Conservation (phyloP, 768 basidiomycete genomes). For the Daedaleopsis nitida region DNA sequence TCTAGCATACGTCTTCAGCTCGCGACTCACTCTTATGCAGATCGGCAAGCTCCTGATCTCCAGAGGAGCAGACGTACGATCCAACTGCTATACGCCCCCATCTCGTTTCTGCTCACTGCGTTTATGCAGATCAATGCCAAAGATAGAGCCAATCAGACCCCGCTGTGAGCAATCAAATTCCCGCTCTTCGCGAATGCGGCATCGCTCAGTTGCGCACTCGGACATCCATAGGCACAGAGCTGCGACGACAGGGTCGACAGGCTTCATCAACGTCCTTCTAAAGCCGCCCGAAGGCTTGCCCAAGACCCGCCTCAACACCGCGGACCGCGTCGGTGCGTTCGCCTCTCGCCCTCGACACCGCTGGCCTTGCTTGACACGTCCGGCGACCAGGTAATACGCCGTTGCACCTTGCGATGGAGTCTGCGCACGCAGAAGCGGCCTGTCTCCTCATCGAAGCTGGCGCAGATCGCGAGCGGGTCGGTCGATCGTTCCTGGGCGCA, state of each 20-base stretch:
- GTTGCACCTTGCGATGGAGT: slow-evolving; percentile 96
- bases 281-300: slow-evolving; percentile 73
- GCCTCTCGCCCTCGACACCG: not conserved
- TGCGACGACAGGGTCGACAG: slow-evolving; percentile 90
- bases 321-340: slow-evolving; percentile 68
- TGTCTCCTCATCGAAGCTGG: slow-evolving; percentile 92
- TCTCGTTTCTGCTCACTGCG: slow-evolving; percentile 28
- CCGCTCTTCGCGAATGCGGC: not conserved
- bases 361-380: slow-evolving; percentile 17
- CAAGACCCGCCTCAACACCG: slow-evolving; percentile 85
- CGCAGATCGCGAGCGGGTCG: slow-evolving; percentile 85
- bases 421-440: slow-evolving; percentile 89
- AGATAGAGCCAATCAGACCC: slow-evolving; percentile 91
- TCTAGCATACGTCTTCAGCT: not conserved
- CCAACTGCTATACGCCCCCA: slow-evolving; percentile 34
- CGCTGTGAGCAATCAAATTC: slow-evolving; percentile 59
- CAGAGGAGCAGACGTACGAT: slow-evolving; percentile 86
- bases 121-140: slow-evolving; percentile 80
- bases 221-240: slow-evolving; percentile 76
- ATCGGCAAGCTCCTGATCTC: slow-evolving; percentile 85
- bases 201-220: not conserved
- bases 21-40: slow-evolving; percentile 41
- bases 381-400: slow-evolving; percentile 81
- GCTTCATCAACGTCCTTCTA: slow-evolving; percentile 85
- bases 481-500: slow-evolving; percentile 31